phyloP scores from a whole-genome alignment of 2,329 filamentous ascomycete species.

The Teratosphaeria zuluensis region DNA sequence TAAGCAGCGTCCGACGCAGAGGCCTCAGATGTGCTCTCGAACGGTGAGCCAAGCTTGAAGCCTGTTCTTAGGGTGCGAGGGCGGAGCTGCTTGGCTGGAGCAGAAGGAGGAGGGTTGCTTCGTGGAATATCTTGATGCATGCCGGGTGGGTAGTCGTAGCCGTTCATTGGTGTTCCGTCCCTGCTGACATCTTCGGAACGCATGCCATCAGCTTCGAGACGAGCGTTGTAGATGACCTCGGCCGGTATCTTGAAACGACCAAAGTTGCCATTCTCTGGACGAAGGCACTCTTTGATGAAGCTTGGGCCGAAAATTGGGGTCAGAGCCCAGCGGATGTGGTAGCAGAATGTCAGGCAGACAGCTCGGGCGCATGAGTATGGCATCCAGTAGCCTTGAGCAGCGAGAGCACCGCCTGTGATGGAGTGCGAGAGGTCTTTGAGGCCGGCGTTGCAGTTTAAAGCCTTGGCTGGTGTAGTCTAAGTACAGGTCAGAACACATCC shows the following conservation, averaged over 20 bases:
- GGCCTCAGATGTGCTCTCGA: constrained; percentile 10
- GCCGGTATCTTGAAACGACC: constrained; percentile 31
- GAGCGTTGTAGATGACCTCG: constrained; percentile 29
- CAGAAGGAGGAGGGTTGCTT: constrained; percentile 8
- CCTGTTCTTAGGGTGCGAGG: constrained; percentile 8
- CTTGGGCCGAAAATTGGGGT: constrained; percentile 82
- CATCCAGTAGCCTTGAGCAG: constrained; percentile 97
- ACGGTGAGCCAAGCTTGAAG: constrained; percentile 19
- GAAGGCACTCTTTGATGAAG: constrained; percentile 65
- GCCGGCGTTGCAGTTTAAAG: constrained; percentile 58
- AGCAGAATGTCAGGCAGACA: constrained; percentile 83
- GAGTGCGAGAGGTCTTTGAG: constrained; percentile 85
- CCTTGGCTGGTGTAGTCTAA: constrained; percentile 81
- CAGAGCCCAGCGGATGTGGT: constrained; percentile 69
- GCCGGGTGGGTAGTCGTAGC: constrained; percentile 2
- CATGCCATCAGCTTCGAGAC: constrained; percentile 29
- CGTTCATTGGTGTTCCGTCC: constrained; percentile 1
- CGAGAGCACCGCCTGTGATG: constrained; percentile 85
- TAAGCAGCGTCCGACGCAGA: constrained; percentile 5
- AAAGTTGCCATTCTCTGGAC: constrained; percentile 52
- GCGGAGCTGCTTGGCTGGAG: constrained; percentile 2
- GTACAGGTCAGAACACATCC: background rate
- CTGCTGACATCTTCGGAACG: constrained; percentile 11
- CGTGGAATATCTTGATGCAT: constrained; percentile 9
- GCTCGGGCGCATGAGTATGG: constrained; percentile 78